phyloP scores from a whole-genome alignment of 345 rosid species.

The Turnera subulata region DNA sequence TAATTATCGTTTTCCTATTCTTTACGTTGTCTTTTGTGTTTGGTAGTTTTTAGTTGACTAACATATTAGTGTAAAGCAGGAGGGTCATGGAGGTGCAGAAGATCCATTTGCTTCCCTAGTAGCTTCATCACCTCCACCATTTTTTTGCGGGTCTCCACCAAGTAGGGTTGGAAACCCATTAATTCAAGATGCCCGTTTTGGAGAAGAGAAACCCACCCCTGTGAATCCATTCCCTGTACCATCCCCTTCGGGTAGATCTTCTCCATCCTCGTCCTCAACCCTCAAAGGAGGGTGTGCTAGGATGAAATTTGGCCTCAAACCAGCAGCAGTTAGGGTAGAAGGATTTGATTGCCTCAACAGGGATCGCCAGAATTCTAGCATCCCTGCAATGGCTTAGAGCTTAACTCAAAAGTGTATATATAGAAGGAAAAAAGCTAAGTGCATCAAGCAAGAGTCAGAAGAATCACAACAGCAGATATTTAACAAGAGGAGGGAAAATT shows the following conservation, averaged over 20 bases:
- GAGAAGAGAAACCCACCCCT: slow-evolving; percentile 52
- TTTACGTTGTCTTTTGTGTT: not conserved
- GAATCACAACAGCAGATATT: slow-evolving; percentile 21
- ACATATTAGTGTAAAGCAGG: slow-evolving; percentile 35
- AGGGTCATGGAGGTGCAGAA: slow-evolving; percentile 47
- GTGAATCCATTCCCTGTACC: slow-evolving; percentile 38
- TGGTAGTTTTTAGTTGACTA: not conserved
- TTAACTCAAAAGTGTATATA: slow-evolving; percentile 63
- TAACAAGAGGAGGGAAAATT: slow-evolving; percentile 33
- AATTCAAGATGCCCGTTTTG: slow-evolving; percentile 72
- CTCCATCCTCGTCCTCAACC: slow-evolving; percentile 63
- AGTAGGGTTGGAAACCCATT: slow-evolving; percentile 78
- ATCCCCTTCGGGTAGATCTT: slow-evolving; percentile 47
- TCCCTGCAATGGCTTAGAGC: slow-evolving; percentile 92
- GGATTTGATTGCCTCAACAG: slow-evolving; percentile 98
- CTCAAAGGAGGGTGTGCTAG: slow-evolving; percentile 65
- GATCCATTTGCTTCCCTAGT: slow-evolving; percentile 42
- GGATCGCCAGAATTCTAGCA: slow-evolving; percentile 89
- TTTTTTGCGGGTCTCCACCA: slow-evolving; percentile 86
- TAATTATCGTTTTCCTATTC: not conserved
- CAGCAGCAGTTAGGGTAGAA: slow-evolving; percentile 97
- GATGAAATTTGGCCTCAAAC: slow-evolving; percentile 72
- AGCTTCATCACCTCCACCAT: slow-evolving; percentile 67
- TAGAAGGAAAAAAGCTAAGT: slow-evolving; percentile 24
- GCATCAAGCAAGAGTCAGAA: slow-evolving; percentile 24